Evolutionary conservation across 768 basidiomycete genomes (phyloP).

Genomic region (Coprinopsis cinerea): DNA sequence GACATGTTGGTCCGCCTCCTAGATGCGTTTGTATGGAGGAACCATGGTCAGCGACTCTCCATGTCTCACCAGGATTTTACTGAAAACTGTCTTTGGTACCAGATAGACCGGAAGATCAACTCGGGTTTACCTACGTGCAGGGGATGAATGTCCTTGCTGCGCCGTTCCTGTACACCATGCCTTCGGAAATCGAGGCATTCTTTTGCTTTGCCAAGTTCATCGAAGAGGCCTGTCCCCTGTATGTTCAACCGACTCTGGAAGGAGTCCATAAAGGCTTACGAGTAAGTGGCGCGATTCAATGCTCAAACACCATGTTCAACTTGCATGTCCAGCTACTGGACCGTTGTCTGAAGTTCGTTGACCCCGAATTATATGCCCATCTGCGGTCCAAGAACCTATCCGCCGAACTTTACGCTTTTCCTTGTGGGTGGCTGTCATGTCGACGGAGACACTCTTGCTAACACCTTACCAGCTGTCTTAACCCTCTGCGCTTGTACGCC

Average conservation of each 20-base stretch:
- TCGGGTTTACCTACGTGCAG: slow-evolving; percentile 94
- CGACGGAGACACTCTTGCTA: not conserved
- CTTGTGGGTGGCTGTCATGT: slow-evolving; percentile 53
- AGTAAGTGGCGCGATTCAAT: slow-evolving; percentile 38
- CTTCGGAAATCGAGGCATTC: slow-evolving; percentile 97
- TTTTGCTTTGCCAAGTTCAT: slow-evolving; percentile 96
- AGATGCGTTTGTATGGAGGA: slow-evolving; percentile 98
- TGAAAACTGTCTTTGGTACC: not conserved
- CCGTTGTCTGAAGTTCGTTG: slow-evolving; percentile 85
- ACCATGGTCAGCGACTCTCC: slow-evolving; percentile 58
- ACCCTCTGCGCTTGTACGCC: slow-evolving; percentile 97
- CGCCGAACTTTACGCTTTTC: slow-evolving; percentile 96
- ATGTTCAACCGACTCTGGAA: slow-evolving; percentile 92
- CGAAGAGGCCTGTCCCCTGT: slow-evolving; percentile 90
- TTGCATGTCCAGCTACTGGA: slow-evolving; percentile 70
- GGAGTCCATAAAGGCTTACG: slow-evolving; percentile 94
- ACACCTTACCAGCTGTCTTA: slow-evolving; percentile 59
- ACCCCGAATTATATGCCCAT: slow-evolving; percentile 76
- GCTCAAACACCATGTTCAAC: not conserved
- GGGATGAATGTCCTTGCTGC: slow-evolving; percentile 99
- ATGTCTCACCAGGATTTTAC: not conserved
- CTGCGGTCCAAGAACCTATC: slow-evolving; percentile 86
- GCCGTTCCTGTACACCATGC: slow-evolving; percentile 96
- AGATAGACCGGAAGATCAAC: slow-evolving; percentile 73
- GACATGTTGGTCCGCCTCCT: slow-evolving; percentile 95